Base-by-base conservation (phyloP, 2,329 filamentous ascomycete genomes). In the Escovopsis weberi region DNA sequence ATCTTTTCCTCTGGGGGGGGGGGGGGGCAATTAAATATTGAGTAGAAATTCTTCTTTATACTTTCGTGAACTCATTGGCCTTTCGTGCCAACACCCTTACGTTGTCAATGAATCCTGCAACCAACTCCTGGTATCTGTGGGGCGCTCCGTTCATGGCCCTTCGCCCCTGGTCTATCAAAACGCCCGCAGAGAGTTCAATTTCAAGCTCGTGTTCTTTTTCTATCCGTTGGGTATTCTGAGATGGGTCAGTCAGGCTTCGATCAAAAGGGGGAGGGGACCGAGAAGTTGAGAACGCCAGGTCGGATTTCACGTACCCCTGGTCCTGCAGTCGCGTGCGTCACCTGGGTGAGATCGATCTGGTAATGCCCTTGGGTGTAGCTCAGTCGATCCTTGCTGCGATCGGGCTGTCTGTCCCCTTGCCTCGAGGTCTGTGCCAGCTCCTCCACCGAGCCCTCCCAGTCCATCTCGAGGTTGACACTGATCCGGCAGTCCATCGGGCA, bases 401-500 rank as follows among this genome's bases (percentile, higher is more conserved):
- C 80, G 6, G 71, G 64, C 50, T 61, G 59, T 26, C 55, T 66
- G 54, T 55, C 68, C 50, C 43, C 60, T 49, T 51, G 62, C 42
- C 49, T 53, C 36, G 53, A 59, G 39, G 54, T 54, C 41, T 59
- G 55, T 51, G 74, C 68, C 12, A 78, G 59, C 45, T 76, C 73
- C 34, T 74, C 66, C 4, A 78, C 68, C 0, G 83, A 54, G 2
- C 87, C 85, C 4, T 86, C 73, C 67, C 80, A 94, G 42, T 81
- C 74, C 75, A 93, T 87, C 75, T 98, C 93, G 2, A 98, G 73
- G 56, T 94, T 96, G 55, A 98, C 79, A 53, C 86, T 94, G 51
- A 98, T 80, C 10, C 91, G 84, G 63, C 87, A 94, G 62, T 98
- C 91, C 55, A 95, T 84, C 3, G 77, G 75, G 8, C 74, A 75